Evolutionary conservation across 179 eudicot species (phyloP), one percentile per base, ranked within the genome.

Genomic region (Amaranthus tricolor): DNA sequence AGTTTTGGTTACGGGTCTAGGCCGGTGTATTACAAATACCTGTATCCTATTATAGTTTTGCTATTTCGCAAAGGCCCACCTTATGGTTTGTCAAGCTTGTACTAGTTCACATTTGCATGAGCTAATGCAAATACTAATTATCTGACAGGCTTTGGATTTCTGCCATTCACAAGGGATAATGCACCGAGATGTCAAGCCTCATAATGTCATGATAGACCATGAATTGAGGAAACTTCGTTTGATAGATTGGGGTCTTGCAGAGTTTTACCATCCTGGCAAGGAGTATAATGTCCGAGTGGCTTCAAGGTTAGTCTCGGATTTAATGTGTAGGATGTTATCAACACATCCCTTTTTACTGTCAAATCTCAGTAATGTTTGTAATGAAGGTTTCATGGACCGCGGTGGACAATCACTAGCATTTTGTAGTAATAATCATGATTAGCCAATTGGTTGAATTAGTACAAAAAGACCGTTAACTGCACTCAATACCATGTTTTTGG

Each of bases 111-210:
- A 49, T 45, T 6, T 31, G 3, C 70, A 31, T 51, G n/a, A 63
- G 61, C 76, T 73, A 63, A 73, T 62, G 60, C 16, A 44, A 44
- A 43, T 31, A 31, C 40, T 45, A 11, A 62, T 53, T 11, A 54
- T 45, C 72, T 17, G 74, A 66, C 54, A 88, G 91, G 91, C 91
- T 64, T 80, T 88, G 47, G 91, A 88, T 71, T 88, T 70, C 81
- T 88, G 86, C 73, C 91, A 88, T 76, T 88, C 91, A 10, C 91
- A 86, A 82, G 91, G 91, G 47, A 86, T 88, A 76, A 88, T 88
- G 91, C 91, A 88, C 78, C 78, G 91, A 55, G 91, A 88, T 79
- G 89, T 88, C 71, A 88, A 88, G 80, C 89, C 91, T 75, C 91
- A 88, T 73, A 88, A 88, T 82, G 91, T 88, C 40, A 88, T 88